Base-by-base conservation (phyloP, 73 alveolate species). In the Paramecium biaurelia region DNA sequence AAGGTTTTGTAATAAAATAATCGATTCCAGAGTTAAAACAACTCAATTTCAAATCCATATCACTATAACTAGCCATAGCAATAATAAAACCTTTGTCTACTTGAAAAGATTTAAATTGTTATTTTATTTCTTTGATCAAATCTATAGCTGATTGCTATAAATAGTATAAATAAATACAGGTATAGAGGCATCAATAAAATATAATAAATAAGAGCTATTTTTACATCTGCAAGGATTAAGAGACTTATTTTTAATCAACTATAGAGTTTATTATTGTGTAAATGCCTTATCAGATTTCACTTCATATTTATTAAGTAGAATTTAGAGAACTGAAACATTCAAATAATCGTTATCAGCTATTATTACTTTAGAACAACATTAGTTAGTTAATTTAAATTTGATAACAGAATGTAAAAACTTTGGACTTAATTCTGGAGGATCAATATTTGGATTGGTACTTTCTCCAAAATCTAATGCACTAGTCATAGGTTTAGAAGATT, bases 301-400 rank as follows among this genome's bases (percentile, higher is more conserved):
- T 43, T 79, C 90, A 21, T 79, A 79, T 45, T 79, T 79, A 79
- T 79, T 45, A 15, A 79, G 56, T 20, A 79, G 26, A n/a, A 79
- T 79, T 23, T 41, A 79, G 2, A 79, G 76, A 11, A 79, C 56
- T 2, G 47, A 34, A 20, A 79, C 90, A 79, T 26, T 79, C n/a
- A 79, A 79, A 45, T 41, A 79, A 79, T 79, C 90, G n/a, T 79
- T 79, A 24, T 79, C 90, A 8, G 90, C 70, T 23, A 79, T 79
- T 8, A 79, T 32, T 2, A 79, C 90, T 24, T 79, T 79, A 2
- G 90, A 79, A 42, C 90, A 79, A 24, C 90, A 79, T 79, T 79
- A 14, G 43, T 79, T 79, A 2, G 90, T 79, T n/a, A 79, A 63
- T 79, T 79, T 79, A 53, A 42, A 79, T 28, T 79, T 79, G 11